Evolutionary conservation across 257 asterid genomes (phyloP), one percentile per base, ranked within the genome.

Genomic region (Solanum chiquidenum): DNA sequence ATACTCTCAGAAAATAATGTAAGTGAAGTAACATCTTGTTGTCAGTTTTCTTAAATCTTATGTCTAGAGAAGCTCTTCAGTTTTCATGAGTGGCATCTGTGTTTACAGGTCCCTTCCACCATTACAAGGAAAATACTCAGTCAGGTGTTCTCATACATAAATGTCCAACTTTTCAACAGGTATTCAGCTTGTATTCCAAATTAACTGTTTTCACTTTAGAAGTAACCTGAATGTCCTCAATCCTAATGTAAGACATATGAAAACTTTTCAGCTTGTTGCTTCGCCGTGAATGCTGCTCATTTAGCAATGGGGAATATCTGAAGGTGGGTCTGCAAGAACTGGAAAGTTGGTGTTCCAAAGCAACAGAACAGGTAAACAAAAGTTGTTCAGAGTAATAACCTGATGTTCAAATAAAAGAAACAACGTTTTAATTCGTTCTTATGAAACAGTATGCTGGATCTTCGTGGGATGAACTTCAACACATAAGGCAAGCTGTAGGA

Each of bases 91-190:
- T 88, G 62, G 83, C 83, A 88, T 77, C 79, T 88, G 58, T 88
- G 87, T 91, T 34, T 80, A 83, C 90, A 96, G 99, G 98, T 96
- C 83, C 92, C 96, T 74, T 87, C 95, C 73, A 90, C 91, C 68
- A 92, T 95, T 90, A 92, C 93, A 84, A 94, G 95, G 91, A 96
- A 94, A 90, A 93, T 95, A 82, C 93, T 94, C 98, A 92, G 93
- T 91, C 99, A 96, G 91, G 96, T 96, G 34, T 96, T 96, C 94
- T 95, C 99, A 58, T 96, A 93, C 94, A 94, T 96, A 90, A 96
- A 96, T 88, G 99, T 94, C 91, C 99, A 96, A 93, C 99, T 96
- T 89, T 94, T 96, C 92, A 96, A 96, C 90, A 96, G 99, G 99
- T 92, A 90, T 60, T 92, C 82, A 85, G 87, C 83, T 84, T 55